Evolutionary conservation across 2,329 filamentous ascomycete species (phyloP), one percentile per base, ranked within the genome.

Genomic region (Botrytis squamosa): DNA sequence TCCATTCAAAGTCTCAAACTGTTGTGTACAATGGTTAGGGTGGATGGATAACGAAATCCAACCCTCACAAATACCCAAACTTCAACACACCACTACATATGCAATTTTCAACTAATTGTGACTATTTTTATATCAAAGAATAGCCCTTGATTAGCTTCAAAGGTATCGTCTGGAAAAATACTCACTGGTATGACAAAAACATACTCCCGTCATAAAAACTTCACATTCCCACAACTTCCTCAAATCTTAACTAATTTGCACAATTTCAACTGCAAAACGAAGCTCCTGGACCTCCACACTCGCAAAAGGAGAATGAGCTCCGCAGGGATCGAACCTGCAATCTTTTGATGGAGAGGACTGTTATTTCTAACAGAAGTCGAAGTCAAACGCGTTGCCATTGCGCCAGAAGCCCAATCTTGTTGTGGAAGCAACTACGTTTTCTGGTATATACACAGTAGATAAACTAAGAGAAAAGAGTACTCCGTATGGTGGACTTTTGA

Each of bases 381-480:
- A 69, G 66, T 69, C 66, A 69, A 69, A 69, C 66, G 66, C 66
- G 66, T 69, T 69, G 49, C 66, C 66, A 69, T 69, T 69, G 66
- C 66, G 66, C 66, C 66, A 69, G 49, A 42, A 44, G 66, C 66
- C 66, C 49, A 5, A 22, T 33, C 6, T 69, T 69, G 18, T 10
- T 18, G 9, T 57, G 12, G 1, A 0, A 0, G 0, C 1, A 1
- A 1, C 0, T 0, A 2, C 6, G 0, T 29, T 40, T 14, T 2
- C 14, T 29, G 12, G 9, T 40, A 14, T 33, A 42, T 68, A 40
- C 16, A 8, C 49, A 1, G 29, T 5, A 20, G 2, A 5, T 1
- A 20, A 18, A 18, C 2, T n/a, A 10, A 25, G 1, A 16, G 6
- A 42, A 18, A n/a, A 42, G 22, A 38, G 4, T 3, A 40, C 60